Evolutionary conservation across 176 grass and related monocot species (phyloP).

Genomic region (Juncus effusus): DNA sequence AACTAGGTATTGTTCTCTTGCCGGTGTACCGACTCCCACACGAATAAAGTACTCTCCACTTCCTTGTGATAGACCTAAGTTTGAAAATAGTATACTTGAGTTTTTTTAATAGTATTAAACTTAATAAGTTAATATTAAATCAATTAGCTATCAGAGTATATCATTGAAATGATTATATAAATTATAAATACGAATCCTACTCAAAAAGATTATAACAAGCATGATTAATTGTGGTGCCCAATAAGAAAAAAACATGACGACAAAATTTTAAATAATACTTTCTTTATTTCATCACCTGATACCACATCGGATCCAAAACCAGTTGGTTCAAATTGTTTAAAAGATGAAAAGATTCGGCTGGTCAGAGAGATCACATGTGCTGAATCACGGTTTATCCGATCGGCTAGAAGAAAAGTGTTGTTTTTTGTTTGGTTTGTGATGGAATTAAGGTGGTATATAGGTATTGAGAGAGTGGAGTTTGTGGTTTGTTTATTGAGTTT

Average conservation of each 20-base stretch:
- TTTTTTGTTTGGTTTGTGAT: conserved; percentile 32
- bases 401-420: conserved; percentile 25
- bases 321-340: conserved; percentile 17
- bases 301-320: conserved; percentile 70
- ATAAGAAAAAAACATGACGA: no score
- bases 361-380: conserved; percentile 32
- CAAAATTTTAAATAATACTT: no score
- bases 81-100: no score
- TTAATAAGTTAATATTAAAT: no score
- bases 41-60: conserved; percentile 94
- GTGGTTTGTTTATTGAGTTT: not conserved
- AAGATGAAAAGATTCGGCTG: conserved; percentile 23
- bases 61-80: conserved; percentile 44
- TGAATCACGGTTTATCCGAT: conserved; percentile 35
- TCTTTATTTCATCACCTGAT: conserved; percentile 25
- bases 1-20: conserved; percentile 72
- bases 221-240: no score
- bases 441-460: conserved; percentile 51
- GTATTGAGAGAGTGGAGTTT: conserved; percentile 28
- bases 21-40: conserved; percentile 62
- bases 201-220: no score
- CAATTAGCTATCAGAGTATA: no score
- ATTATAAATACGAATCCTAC: no score
- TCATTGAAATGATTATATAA: no score
- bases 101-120: no score